Percentiles rank a stretch among this genome's conserved stretches.
Evolutionary conservation across 176 grass and related monocot species (phyloP).

Genomic region (barley (Hordeum vulgare)): DNA sequence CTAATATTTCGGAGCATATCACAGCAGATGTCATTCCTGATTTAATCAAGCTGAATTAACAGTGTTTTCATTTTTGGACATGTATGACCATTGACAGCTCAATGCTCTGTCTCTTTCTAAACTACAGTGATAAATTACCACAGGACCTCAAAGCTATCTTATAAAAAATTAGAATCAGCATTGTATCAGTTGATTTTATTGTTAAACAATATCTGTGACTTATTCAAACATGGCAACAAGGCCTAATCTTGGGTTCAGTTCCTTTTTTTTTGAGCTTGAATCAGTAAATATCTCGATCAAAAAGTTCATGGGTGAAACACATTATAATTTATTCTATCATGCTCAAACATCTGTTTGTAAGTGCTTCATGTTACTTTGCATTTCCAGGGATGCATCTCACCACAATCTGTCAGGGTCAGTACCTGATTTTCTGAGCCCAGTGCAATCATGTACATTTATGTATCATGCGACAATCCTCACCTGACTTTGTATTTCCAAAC

Average conservation of each 20-base stretch:
- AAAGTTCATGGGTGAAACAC: no score
- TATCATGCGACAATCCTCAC: neutral
- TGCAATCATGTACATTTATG: neutral
- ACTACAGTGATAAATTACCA: neutral
- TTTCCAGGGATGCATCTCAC: neutral
- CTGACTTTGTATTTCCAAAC: neutral
- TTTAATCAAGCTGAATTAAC: neutral
- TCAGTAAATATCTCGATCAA: no score
- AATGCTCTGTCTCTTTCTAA: neutral
- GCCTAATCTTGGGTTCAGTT: no score
- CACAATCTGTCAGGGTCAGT: neutral
- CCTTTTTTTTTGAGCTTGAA: no score
- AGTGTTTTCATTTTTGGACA: neutral
- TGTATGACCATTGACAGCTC: neutral
- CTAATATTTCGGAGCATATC: neutral
- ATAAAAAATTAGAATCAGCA: neutral
- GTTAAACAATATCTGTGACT: no score
- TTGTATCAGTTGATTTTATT: no score
- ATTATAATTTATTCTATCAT: no score
- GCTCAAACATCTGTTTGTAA: no score
- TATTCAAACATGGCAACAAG: no score
- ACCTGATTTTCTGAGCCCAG: neutral
- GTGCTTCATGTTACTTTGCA: no score
- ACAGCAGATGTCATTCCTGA: neutral
- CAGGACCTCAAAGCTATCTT: neutral